These are phyloP conservation scores for Fistulifera pelliculosa DNA, from an alignment of 108 stramenopile genomes.

Conservation along the genomic window DNA sequence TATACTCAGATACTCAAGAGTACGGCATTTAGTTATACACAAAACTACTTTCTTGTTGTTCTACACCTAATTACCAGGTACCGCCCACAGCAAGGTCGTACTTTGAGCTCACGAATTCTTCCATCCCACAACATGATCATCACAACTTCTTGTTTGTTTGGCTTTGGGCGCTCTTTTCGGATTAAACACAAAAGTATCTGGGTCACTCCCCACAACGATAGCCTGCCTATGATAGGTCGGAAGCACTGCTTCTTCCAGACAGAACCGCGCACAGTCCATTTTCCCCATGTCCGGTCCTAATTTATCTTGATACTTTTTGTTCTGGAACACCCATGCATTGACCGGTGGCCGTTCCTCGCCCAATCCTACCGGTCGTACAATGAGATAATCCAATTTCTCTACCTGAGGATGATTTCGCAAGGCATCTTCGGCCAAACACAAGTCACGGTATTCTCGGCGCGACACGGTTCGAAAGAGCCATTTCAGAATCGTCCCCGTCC, in stretches of 20 bases:
- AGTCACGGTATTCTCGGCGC: slow-evolving; percentile 38
- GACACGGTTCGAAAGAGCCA: slow-evolving; percentile 30
- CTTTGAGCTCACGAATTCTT: no score
- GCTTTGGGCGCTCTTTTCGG: no score
- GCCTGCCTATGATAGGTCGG: slow-evolving; percentile 37
- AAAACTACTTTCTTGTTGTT: no score
- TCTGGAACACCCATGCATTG: slow-evolving; percentile 38
- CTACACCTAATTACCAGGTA: no score
- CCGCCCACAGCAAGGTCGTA: no score
- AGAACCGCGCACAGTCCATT: slow-evolving; percentile 55
- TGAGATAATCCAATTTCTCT: slow-evolving; percentile 51
- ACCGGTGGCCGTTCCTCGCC: slow-evolving; percentile 37
- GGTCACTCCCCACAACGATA: slow-evolving; percentile 37
- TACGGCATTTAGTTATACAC: no score
- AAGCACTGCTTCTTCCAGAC: slow-evolving; percentile 53
- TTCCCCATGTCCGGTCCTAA: slow-evolving; percentile 54
- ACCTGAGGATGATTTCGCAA: slow-evolving; percentile 6
- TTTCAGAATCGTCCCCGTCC: slow-evolving; percentile 29
- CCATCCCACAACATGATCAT: no score
- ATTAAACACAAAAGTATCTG: neutral
- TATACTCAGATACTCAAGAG: no score
- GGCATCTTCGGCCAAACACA: slow-evolving; percentile 15
- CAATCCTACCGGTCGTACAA: slow-evolving; percentile 67
- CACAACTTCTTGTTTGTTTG: no score
- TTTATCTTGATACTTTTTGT: slow-evolving; percentile 34